Percentiles rank a stretch among this genome's conserved stretches.
Conservation (phyloP, 2,329 filamentous ascomycete species). For the Penicillium frequentans region DNA sequence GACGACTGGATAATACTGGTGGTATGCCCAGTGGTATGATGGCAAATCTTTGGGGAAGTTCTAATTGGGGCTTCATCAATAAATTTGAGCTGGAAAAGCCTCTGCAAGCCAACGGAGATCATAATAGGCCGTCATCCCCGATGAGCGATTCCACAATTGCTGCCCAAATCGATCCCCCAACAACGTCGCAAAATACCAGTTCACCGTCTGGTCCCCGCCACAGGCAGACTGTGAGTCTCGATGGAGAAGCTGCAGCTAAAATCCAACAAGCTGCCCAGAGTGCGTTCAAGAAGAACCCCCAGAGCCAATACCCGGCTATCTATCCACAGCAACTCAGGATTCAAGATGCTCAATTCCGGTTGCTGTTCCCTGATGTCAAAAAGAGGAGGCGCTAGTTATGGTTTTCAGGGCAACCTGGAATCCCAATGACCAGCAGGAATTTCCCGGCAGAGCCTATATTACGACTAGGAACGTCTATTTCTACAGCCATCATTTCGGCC, state of each 20-base stretch:
- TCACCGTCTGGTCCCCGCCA: conserved; percentile 40
- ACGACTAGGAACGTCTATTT: conserved; percentile 89
- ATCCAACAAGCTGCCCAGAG: conserved; percentile 34
- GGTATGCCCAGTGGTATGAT: conserved; percentile 80
- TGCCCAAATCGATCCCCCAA: conserved; percentile 20
- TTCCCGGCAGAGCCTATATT: conserved; percentile 83
- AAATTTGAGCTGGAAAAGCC: conserved; percentile 58
- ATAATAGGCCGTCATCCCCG: conserved; percentile 23
- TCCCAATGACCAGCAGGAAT: conserved; percentile 71
- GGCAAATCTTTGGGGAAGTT: conserved; percentile 92
- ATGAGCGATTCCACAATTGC: conserved; percentile 25
- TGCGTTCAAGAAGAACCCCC: conserved; percentile 9
- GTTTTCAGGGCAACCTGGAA: conserved; percentile 94
- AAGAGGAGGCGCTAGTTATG: conserved; percentile 79
- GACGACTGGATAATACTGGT: conserved; percentile 61
- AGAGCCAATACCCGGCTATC: conserved; percentile 64
- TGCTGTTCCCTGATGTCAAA: conserved; percentile 81
- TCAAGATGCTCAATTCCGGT: conserved; percentile 89
- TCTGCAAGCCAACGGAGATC: conserved; percentile 31
- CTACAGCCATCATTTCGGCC: conserved; percentile 90
- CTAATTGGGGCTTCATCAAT: conserved; percentile 73
- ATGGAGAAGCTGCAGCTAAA: conserved; percentile 40
- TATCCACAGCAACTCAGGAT: conserved; percentile 81
- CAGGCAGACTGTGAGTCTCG: conserved; percentile 59
- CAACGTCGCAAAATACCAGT: conserved; percentile 25